Evolutionary conservation across 306 rosid genomes (phyloP), one percentile per base, ranked within the genome.

Genomic region (Vicia villosa): DNA sequence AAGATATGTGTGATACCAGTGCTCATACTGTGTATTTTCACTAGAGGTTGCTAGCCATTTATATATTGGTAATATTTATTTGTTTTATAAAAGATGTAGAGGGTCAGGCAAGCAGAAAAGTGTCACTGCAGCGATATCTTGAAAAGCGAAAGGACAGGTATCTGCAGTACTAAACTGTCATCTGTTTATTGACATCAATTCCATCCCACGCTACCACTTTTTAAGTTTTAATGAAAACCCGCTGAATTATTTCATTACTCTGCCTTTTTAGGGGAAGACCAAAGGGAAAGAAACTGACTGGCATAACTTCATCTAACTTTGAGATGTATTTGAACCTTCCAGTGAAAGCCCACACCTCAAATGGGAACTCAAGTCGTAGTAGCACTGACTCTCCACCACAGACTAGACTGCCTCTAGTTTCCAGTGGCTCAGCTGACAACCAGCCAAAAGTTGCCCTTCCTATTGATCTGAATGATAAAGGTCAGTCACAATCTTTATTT

Each of bases 121-220:
- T 82, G 69, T 91, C 88, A 3, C 43, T 95, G 83, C 92, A 95
- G 82, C 92, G 97, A 74, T 95, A 91, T 77, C 88, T 2, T 55
- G 97, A 91, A 78, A 95, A 95, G 89, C 83, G 89, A 66, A 95
- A 87, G 74, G 97, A 91, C 88, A 95, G 99, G 99, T 95, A 76
- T 26, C 70, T 22, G 72, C 69, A 40, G 66, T 37, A 21, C 55
- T 50, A 30, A 54, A 52, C 83, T 71, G 67, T 59, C 57, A 51
- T 75, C 68, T 74, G 65, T 76, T 65, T 64, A 51, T 46, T 47
- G 70, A 64, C 62, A 42, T 36, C 49, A 59, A 76, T 70, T 68
- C 47, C 51, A 21, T 62, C 75, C 43, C 47, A 17, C 65, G n/a
- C n/a, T 78, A 20, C 63, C 19, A 10, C 68, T 51, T 69, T 66